Base-by-base conservation (phyloP, 768 basidiomycete species). In the Gelatoporia subvermispora region DNA sequence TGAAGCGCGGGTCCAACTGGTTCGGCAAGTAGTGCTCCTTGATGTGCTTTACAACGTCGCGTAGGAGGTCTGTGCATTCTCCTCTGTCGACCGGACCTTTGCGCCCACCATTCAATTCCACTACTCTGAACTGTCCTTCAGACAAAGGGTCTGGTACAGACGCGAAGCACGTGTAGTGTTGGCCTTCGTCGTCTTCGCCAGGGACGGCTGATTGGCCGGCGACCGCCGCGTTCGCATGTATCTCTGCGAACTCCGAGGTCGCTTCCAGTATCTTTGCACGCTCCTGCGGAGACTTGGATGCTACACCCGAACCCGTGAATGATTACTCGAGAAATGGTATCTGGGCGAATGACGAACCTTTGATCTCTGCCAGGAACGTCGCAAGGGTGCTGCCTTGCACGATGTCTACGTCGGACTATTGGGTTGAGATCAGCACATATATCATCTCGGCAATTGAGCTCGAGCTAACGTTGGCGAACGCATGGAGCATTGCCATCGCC, bases 111-210 rank as follows among this genome's bases (percentile, higher is more conserved):
- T 96, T 93, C 41, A 98, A 70, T 64, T 96, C 94, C 38, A 95
- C 69, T 8, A 96, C 64, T 40, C 85, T 74, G 31, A 59, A 57
- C n/a, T 63, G 46, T 0, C 59, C 56, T 20, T 53, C 63, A n/a
- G 74, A 61, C 2, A 64, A 63, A 1, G 70, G 62, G 24, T 67
- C 70, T 1, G 82, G 80, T 0, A 86, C 88, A 49, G 76, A 73
- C 31, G 96, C 79, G 58, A 96, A 97, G 57, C 85, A 84, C 1
- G 88, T 88, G 55, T 93, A 97, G 66, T 96, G 94, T 7, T 91
- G 71, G 57, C 88, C 76, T 34, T 89, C 72, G 7, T 83, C 70
- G 55, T 88, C 73, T 8, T 43, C 42, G 1, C 68, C 65, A 3
- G 88, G 84, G 0, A 83, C 73, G 1, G 72, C 68, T 4, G 80